These are phyloP conservation scores for Xerocomus potaroensis DNA, from an alignment of 768 basidiomycete species.

Conservation along the genomic window DNA sequence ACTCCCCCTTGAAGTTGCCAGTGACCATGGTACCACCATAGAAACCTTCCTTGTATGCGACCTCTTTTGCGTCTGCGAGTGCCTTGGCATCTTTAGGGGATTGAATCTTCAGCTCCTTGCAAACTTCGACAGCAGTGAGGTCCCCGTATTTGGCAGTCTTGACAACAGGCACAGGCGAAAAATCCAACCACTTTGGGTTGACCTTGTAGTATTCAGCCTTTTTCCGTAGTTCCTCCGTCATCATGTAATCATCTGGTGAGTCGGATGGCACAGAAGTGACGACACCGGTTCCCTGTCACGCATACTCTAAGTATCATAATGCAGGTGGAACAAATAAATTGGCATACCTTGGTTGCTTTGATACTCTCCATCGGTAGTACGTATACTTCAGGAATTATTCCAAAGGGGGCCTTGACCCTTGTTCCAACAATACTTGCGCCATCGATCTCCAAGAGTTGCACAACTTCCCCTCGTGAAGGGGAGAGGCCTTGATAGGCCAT, in stretches of 20 bases:
- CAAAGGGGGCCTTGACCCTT: conserved; percentile 84
- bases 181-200: conserved; percentile 78
- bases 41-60: conserved; percentile 98
- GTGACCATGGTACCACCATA: conserved; percentile 89
- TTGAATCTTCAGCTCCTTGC: conserved; percentile 89
- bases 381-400: conserved; percentile 80
- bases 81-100: conserved; percentile 93
- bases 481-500: conserved; percentile 94
- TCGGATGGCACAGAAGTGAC: conserved; percentile 98
- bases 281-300: conserved; percentile 85
- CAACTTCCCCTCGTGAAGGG: conserved; percentile 63
- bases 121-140: conserved; percentile 76
- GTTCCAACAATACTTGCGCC: conserved; percentile 83
- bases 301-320: conserved; percentile 2
- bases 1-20: conserved; percentile 85
- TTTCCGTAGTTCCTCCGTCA: conserved; percentile 86
- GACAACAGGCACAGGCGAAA: conserved; percentile 86
- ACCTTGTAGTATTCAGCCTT: conserved; percentile 97
- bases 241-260: conserved; percentile 94
- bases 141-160: conserved; percentile 91
- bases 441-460: conserved; percentile 71
- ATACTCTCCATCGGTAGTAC: conserved; percentile 99
- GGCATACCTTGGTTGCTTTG: conserved; percentile 78
- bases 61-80: conserved; percentile 93
- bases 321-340: not conserved